Percentiles rank a stretch among this genome's conserved stretches.
These are phyloP conservation scores for Ophiobolus disseminans DNA, from an alignment of 2,329 filamentous ascomycete species.

Conservation along the genomic window DNA sequence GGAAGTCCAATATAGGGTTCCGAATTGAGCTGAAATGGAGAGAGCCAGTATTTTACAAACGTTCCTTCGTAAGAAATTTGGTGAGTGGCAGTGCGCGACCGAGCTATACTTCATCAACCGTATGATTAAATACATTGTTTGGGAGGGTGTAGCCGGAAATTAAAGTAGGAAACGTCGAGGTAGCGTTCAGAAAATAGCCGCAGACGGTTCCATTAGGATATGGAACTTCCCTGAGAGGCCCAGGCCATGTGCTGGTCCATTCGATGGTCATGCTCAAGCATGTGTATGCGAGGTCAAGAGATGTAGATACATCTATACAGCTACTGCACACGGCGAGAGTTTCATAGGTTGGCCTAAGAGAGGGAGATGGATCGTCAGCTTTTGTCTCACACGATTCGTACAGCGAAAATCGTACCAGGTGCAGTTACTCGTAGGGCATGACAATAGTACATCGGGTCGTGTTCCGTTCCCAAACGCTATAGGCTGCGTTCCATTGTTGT, in stretches of 20 bases:
- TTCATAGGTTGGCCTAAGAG: neutral
- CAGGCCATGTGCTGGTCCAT: neutral
- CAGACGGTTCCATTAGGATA: neutral
- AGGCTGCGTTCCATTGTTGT: conserved; percentile 29
- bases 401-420: too few relatives aligned
- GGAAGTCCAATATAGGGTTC: conserved; percentile 19
- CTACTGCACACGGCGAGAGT: neutral
- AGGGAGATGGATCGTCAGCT: too few relatives aligned
- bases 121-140: too few relatives aligned
- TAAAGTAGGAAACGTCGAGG: too few relatives aligned
- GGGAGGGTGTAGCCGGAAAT: too few relatives aligned
- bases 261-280: neutral
- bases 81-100: too few relatives aligned
- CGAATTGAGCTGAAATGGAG: neutral
- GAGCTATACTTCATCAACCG: too few relatives aligned
- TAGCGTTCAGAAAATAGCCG: too few relatives aligned
- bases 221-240: neutral
- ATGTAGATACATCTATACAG: neutral
- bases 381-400: too few relatives aligned
- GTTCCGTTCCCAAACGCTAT: conserved; percentile 30
- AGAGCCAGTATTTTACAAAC: too few relatives aligned
- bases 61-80: too few relatives aligned
- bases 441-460: conserved; percentile 25
- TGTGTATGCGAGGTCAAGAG: neutral
- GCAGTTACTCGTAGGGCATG: neutral